phyloP scores from a whole-genome alignment of 2,329 filamentous ascomycete genomes.

The Paecilomyces formosus region DNA sequence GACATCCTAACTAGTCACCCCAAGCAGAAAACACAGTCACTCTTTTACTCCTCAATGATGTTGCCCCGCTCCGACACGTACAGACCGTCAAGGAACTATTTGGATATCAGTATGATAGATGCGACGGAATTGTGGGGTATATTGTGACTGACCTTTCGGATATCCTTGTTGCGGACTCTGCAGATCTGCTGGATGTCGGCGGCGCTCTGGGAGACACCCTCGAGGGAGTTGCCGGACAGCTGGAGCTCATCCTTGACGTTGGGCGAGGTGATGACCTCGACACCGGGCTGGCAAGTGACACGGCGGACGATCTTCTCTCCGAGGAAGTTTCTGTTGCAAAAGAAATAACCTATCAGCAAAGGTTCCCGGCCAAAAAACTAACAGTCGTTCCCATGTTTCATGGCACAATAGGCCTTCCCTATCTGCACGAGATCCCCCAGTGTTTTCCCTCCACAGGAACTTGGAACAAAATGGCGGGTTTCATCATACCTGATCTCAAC shows the following conservation, averaged over 20 bases:
- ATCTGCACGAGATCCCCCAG: neutral
- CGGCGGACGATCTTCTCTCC: slow-evolving; percentile 98
- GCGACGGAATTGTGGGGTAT: neutral
- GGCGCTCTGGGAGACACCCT: slow-evolving; percentile 94
- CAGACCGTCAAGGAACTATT: slow-evolving; percentile 96
- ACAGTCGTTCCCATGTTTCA: neutral
- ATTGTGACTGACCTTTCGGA: slow-evolving; percentile 71
- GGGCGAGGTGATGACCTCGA: slow-evolving; percentile 83
- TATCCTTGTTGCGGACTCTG: slow-evolving; percentile 99
- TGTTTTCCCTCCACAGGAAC: neutral
- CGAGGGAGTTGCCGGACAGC: slow-evolving; percentile 87
- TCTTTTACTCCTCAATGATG: slow-evolving; percentile 59
- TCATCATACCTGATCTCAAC: slow-evolving; percentile 88
- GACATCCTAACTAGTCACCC: slow-evolving; percentile 26
- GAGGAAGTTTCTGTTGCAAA: slow-evolving; percentile 74
- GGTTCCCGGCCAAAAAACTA: neutral
- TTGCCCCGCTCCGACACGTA: slow-evolving; percentile 99
- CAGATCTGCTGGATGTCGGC: slow-evolving; percentile 99
- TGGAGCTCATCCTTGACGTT: slow-evolving; percentile 97
- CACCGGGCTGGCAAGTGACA: slow-evolving; percentile 81
- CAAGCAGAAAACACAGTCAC: slow-evolving; percentile 21
- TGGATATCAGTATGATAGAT: neutral
- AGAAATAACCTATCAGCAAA: slow-evolving; percentile 23
- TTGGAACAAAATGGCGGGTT: neutral
- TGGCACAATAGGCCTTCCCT: neutral